Evolutionary conservation across 192 early-diverging fungal species (phyloP).

Genomic region (Coemansia sp.): DNA sequence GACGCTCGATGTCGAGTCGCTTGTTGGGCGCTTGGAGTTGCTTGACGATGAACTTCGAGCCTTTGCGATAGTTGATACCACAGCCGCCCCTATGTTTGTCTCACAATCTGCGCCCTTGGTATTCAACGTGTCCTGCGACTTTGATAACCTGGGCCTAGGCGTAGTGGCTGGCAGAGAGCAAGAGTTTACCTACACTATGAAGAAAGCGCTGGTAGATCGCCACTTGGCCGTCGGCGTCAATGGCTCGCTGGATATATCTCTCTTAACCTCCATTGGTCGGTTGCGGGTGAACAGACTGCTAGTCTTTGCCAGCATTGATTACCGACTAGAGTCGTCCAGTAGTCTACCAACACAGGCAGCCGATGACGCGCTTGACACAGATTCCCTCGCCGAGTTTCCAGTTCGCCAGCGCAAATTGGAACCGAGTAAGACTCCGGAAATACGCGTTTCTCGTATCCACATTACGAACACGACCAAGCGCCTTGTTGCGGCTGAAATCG

Average conservation of each 20-base stretch:
- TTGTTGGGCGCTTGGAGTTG: slow-evolving; percentile 22
- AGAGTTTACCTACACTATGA: slow-evolving; percentile 27
- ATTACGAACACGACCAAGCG: slow-evolving; percentile 29
- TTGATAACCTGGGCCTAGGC: slow-evolving; percentile 27
- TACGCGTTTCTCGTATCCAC: slow-evolving; percentile 24
- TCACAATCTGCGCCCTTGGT: slow-evolving; percentile 9
- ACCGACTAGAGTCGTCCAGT: slow-evolving; percentile 3
- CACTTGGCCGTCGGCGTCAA: slow-evolving; percentile 16
- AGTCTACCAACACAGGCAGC: background rate
- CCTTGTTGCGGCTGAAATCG: slow-evolving; percentile 21
- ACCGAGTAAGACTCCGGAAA: background rate
- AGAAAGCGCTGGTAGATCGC: slow-evolving; percentile 18
- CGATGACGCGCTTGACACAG: background rate
- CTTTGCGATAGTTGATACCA: slow-evolving; percentile 22
- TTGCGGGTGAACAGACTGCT: slow-evolving; percentile 25
- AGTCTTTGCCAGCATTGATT: slow-evolving; percentile 13
- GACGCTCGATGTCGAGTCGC: slow-evolving; percentile 29
- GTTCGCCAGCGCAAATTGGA: background rate
- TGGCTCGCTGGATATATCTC: slow-evolving; percentile 26
- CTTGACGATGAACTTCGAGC: slow-evolving; percentile 21
- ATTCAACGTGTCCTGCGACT: slow-evolving; percentile 25
- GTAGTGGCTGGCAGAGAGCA: slow-evolving; percentile 19
- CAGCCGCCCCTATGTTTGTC: slow-evolving; percentile 9
- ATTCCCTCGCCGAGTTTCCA: background rate
- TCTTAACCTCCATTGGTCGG: slow-evolving; percentile 33